Evolutionary conservation across 192 early-diverging fungal genomes (phyloP).

Genomic region (Gamsiella multidivaricata): DNA sequence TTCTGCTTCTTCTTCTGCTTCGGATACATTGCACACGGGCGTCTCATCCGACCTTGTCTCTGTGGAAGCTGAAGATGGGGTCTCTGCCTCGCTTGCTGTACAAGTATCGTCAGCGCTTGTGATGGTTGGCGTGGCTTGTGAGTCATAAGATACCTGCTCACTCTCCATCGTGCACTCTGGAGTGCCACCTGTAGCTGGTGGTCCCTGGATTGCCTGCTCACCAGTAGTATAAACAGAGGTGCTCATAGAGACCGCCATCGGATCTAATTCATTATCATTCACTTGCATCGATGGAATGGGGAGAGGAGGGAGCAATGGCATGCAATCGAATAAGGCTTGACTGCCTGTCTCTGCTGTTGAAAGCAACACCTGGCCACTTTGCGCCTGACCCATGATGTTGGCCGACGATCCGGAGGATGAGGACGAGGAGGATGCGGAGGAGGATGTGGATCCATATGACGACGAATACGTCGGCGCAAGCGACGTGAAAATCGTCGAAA

Average conservation of each 20-base stretch:
- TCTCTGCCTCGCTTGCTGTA: not conserved
- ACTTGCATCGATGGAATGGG: constrained; percentile 40
- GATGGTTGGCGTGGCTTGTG: not conserved
- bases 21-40: not conserved
- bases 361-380: constrained; percentile 13
- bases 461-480: not conserved
- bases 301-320: constrained; percentile 26
- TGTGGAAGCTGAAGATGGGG: not conserved
- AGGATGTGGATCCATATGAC: constrained; percentile 14
- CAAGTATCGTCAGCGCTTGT: no score
- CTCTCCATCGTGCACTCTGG: no score
- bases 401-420: constrained; percentile 14
- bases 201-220: no score
- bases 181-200: no score
- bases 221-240: not conserved
- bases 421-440: constrained; percentile 18
- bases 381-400: not conserved
- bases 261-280: not conserved
- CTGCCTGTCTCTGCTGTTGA: not conserved
- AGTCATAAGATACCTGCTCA: not conserved
- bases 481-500: not conserved
- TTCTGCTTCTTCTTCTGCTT: not conserved
- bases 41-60: not conserved
- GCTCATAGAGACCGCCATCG: not conserved
- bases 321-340: not conserved